Conservation (phyloP, 1,284 basidiomycete genomes). For the Trametes pubescens region DNA sequence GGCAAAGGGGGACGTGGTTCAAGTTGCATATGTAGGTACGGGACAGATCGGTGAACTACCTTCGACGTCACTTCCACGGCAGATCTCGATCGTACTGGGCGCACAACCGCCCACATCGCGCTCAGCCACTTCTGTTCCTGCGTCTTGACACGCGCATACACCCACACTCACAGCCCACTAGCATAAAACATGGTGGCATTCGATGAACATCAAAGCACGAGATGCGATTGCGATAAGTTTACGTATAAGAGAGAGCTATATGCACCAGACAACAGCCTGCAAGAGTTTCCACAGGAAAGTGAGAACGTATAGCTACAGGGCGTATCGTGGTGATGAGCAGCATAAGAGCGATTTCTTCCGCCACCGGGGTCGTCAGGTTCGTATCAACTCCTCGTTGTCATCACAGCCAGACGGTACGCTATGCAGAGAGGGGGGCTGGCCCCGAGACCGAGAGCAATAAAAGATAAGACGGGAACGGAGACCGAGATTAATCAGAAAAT, state of each 20-base stretch:
- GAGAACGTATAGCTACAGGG: slow-evolving; percentile 23
- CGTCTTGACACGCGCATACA: background rate
- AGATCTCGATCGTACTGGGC: slow-evolving; percentile 23
- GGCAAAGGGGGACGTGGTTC: background rate
- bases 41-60: slow-evolving; percentile 9
- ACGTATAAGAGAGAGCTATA: slow-evolving; percentile 25
- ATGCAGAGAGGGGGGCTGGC: slow-evolving; percentile 35
- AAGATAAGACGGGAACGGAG: slow-evolving; percentile 26
- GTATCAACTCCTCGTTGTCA: slow-evolving; percentile 37
- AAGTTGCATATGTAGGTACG: background rate
- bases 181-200: slow-evolving; percentile 15
- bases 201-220: slow-evolving; percentile 3
- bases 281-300: slow-evolving; percentile 14
- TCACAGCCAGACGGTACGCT: slow-evolving; percentile 32
- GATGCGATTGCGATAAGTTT: slow-evolving; percentile 27
- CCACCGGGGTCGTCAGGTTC: slow-evolving; percentile 53
- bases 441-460: slow-evolving; percentile 32
- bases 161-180: background rate
- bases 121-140: background rate
- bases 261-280: slow-evolving; percentile 30
- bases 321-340: slow-evolving; percentile 33
- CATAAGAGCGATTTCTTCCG: slow-evolving; percentile 38
- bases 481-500: slow-evolving; percentile 16
- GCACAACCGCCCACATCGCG: background rate
- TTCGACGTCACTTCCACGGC: slow-evolving; percentile 25